Conservation (phyloP, 768 basidiomycete species). For the Rhizopogon rudus region DNA sequence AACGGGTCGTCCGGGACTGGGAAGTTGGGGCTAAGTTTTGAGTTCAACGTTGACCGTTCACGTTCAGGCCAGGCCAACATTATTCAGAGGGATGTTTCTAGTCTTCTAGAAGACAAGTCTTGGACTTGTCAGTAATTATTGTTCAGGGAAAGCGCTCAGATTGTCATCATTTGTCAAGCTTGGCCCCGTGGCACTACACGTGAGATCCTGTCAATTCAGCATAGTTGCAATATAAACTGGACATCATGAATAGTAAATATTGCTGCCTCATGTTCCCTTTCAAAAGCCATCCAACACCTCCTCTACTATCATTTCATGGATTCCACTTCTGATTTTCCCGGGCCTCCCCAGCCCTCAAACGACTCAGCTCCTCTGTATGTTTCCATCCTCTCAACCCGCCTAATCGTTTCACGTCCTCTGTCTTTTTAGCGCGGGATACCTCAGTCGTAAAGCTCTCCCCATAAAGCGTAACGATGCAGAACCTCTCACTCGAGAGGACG, state of each 20-base stretch:
- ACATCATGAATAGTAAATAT: constrained; percentile 16
- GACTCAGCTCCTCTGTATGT: constrained; percentile 53
- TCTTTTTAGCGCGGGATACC: constrained; percentile 45
- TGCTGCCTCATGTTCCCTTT: constrained; percentile 24
- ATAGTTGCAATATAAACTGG: constrained; percentile 6
- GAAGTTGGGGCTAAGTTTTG: too few relatives aligned
- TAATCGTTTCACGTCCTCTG: constrained; percentile 6
- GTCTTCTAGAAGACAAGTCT: neutral
- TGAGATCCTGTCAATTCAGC: constrained; percentile 27
- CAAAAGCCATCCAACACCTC: constrained; percentile 8
- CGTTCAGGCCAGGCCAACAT: neutral
- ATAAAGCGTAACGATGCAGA: constrained; percentile 84
- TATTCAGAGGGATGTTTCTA: neutral
- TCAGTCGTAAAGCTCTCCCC: constrained; percentile 59
- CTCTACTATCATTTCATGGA: constrained; percentile 38
- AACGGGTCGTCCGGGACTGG: neutral
- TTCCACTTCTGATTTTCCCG: constrained; percentile 32
- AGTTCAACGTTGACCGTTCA: neutral
- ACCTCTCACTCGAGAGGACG: constrained; percentile 76
- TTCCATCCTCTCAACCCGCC: constrained; percentile 8
- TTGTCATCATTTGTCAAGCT: neutral
- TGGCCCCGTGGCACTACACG: constrained; percentile 22
- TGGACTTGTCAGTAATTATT: neutral
- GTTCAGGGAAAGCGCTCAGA: neutral
- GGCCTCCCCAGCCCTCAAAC: constrained; percentile 24